A percentile compares a stretch with the other conserved stretches of the same genome.
Evolutionary conservation across 2,329 filamentous ascomycete species (phyloP).

Genomic region (Fusarium heterosporum): DNA sequence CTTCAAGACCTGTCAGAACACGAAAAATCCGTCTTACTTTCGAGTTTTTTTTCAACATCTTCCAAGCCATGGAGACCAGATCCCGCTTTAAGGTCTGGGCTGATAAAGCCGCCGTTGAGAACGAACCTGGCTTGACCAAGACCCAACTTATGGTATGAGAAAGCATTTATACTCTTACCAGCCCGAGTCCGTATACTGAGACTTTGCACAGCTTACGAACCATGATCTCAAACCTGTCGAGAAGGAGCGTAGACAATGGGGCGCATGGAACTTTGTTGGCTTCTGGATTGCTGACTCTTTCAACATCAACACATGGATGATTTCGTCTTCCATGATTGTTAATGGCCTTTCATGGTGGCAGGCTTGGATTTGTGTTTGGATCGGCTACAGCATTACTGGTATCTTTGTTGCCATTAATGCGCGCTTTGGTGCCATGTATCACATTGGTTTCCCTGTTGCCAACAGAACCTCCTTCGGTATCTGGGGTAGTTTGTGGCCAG

Average conservation of each 20-base stretch:
- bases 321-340: conserved; percentile 84
- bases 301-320: conserved; percentile 97
- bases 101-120: conserved; percentile 76
- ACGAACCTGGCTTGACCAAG: conserved; percentile 80
- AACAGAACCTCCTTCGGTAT: conserved; percentile 84
- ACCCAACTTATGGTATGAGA: conserved; percentile 79
- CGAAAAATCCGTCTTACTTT: conserved; percentile 9
- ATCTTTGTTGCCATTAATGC: conserved; percentile 82
- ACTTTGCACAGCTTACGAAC: conserved; percentile 73
- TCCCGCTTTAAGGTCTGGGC: conserved; percentile 58
- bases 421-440: conserved; percentile 86
- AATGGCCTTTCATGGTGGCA: conserved; percentile 90
- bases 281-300: conserved; percentile 90
- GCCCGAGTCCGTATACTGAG: conserved; percentile 23
- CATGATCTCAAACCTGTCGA: conserved; percentile 86
- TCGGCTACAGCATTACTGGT: conserved; percentile 83
- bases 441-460: conserved; percentile 89
- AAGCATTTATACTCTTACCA: background rate
- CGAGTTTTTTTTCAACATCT: conserved; percentile 16
- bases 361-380: conserved; percentile 87
- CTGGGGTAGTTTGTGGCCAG: conserved; percentile 89
- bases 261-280: conserved; percentile 86
- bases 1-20: conserved; percentile 1
- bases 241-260: conserved; percentile 83
- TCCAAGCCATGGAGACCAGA: conserved; percentile 46